Conservation (phyloP, 768 basidiomycete genomes). For the Thelephora aurantiotincta region DNA sequence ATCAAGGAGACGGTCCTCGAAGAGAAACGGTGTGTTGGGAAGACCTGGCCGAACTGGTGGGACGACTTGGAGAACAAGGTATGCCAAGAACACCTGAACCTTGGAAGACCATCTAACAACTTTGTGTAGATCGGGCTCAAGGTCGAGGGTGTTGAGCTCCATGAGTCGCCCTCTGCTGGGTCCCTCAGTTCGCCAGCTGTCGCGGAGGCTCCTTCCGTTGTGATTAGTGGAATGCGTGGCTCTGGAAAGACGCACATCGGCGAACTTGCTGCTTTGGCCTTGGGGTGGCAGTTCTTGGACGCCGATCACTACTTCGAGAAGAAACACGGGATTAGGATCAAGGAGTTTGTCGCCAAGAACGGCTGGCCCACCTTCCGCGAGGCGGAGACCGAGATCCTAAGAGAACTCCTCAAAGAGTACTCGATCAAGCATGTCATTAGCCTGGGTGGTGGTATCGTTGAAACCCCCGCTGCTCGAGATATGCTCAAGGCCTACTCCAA, state of each 20-base stretch:
- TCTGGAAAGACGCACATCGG: slow-evolving; percentile 91
- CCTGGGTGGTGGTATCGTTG: slow-evolving; percentile 90
- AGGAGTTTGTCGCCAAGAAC: slow-evolving; percentile 63
- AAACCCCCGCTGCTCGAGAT: slow-evolving; percentile 62
- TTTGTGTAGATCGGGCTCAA: slow-evolving; percentile 66
- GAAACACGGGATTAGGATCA: slow-evolving; percentile 44
- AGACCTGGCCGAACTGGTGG: slow-evolving; percentile 99
- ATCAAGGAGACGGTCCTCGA: slow-evolving; percentile 70
- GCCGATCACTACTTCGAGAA: slow-evolving; percentile 71
- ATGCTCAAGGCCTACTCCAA: slow-evolving; percentile 52
- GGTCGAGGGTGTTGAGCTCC: slow-evolving; percentile 74
- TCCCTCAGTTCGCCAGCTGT: slow-evolving; percentile 25
- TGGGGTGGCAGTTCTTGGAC: slow-evolving; percentile 69
- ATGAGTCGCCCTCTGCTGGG: slow-evolving; percentile 23
- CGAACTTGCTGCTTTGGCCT: slow-evolving; percentile 52
- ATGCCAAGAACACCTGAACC: slow-evolving; percentile 5
- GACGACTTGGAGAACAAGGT: slow-evolving; percentile 96
- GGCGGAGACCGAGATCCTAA: slow-evolving; percentile 58
- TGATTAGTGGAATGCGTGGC: slow-evolving; percentile 93
- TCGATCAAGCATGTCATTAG: slow-evolving; percentile 62
- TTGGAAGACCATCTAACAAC: slow-evolving; percentile 1
- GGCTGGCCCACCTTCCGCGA: slow-evolving; percentile 88
- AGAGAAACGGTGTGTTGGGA: slow-evolving; percentile 96
- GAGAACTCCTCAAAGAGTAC: slow-evolving; percentile 46
- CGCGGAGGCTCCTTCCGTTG: slow-evolving; percentile 37